Percentiles rank a stretch among this genome's conserved stretches.
Conservation (phyloP, 2,329 filamentous ascomycete species). For the Apiospora kogelbergensis region DNA sequence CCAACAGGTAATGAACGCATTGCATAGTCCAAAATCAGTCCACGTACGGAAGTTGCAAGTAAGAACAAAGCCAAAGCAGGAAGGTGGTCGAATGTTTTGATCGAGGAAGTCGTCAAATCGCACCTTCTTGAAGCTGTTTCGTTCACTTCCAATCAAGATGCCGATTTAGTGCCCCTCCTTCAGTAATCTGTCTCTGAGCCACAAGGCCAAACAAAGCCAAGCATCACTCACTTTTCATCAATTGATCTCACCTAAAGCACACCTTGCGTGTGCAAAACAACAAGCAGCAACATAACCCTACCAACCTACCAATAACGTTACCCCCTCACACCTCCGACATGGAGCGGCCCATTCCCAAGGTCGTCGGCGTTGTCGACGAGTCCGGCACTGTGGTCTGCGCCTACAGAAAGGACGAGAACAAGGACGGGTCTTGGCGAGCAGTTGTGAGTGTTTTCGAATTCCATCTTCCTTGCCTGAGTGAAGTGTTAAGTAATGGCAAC, state of each 20-base stretch:
- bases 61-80: no score
- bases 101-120: neutral
- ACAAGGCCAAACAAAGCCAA: neutral
- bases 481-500: neutral
- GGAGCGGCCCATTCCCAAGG: constrained; percentile 15
- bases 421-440: constrained; percentile 39
- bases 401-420: constrained; percentile 57
- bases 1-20: neutral
- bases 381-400: constrained; percentile 24
- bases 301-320: neutral
- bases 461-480: neutral
- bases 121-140: neutral
- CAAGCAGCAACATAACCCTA: neutral
- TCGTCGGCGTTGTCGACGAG: constrained; percentile 26
- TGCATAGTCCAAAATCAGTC: neutral
- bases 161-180: neutral
- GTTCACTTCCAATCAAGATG: neutral
- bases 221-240: neutral
- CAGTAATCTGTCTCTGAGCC: neutral
- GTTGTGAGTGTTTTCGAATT: constrained; percentile 7
- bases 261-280: neutral
- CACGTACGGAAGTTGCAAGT: neutral
- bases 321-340: neutral
- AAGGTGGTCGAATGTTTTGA: no score
- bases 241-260: neutral